Conservation (phyloP, 2,329 filamentous ascomycete genomes). For the Trichoderma aggressivum region DNA sequence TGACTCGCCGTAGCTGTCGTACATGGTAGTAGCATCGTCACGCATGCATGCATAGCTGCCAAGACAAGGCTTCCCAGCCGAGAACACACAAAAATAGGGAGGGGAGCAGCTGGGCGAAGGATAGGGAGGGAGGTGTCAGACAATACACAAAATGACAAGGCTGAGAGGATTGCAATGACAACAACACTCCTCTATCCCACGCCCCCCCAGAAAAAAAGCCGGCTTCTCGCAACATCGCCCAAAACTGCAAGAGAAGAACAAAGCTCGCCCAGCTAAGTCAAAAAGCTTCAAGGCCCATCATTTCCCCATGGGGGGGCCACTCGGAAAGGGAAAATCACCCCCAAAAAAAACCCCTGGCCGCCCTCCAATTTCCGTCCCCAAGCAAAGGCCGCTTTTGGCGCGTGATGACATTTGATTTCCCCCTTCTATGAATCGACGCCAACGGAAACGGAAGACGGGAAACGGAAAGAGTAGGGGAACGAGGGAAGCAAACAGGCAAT, state of each 20-base stretch:
- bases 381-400: neutral
- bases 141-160: neutral
- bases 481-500: neutral
- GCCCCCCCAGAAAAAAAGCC: neutral
- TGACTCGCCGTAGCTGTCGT: neutral
- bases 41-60: neutral
- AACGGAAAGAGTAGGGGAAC: neutral
- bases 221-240: neutral
- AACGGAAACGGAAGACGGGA: neutral
- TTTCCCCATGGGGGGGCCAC: conserved; percentile 9
- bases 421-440: neutral
- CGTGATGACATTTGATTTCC: neutral
- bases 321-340: neutral
- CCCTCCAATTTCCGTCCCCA: neutral
- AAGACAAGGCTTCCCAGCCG: neutral
- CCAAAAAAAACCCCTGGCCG: neutral
- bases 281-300: neutral
- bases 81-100: neutral
- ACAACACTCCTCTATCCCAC: neutral
- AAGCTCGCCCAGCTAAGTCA: too few relatives aligned
- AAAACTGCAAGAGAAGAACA: neutral
- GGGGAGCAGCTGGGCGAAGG: neutral
- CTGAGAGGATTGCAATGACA: neutral
- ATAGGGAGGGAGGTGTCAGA: neutral
- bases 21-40: neutral